Conservation (phyloP, 2,329 filamentous ascomycete genomes). For the Albifimbria verrucaria region DNA sequence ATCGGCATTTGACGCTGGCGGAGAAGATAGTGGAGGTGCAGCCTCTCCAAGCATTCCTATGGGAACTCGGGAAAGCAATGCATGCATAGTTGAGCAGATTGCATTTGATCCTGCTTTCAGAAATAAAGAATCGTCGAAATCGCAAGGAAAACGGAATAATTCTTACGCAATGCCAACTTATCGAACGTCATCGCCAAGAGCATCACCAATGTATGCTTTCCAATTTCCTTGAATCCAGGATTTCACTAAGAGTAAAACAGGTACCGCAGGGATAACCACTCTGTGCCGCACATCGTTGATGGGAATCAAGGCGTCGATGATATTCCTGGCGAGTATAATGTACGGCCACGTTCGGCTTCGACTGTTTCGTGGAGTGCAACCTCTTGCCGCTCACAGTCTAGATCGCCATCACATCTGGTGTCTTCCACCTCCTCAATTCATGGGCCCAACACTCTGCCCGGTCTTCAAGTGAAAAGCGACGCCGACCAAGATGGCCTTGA, state of each 20-base stretch:
- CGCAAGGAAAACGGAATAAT: not conserved
- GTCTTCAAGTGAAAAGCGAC: slow-evolving; percentile 14
- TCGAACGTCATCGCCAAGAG: not conserved
- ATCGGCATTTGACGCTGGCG: not conserved
- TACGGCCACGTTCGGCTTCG: slow-evolving; percentile 6
- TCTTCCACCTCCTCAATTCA: slow-evolving; percentile 16
- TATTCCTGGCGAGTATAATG: not conserved
- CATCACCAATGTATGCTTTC: not conserved
- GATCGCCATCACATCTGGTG: slow-evolving; percentile 11
- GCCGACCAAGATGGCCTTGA: slow-evolving; percentile 15
- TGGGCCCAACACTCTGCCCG: slow-evolving; percentile 11
- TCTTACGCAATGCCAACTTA: not conserved
- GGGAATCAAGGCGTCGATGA: not conserved
- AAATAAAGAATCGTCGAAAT: not conserved
- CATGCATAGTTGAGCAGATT: not conserved
- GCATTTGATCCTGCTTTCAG: not conserved
- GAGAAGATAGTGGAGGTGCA: not conserved
- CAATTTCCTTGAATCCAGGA: no score
- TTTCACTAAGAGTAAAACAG: not conserved
- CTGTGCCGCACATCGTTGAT: not conserved
- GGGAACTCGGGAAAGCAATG: not conserved
- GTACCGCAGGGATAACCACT: not conserved
- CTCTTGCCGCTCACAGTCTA: slow-evolving; percentile 12
- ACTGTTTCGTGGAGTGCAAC: slow-evolving; percentile 11
- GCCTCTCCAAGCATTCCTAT: not conserved